phyloP scores from a whole-genome alignment of 2,329 filamentous ascomycete genomes.

The Tetracladium maxilliforme region DNA sequence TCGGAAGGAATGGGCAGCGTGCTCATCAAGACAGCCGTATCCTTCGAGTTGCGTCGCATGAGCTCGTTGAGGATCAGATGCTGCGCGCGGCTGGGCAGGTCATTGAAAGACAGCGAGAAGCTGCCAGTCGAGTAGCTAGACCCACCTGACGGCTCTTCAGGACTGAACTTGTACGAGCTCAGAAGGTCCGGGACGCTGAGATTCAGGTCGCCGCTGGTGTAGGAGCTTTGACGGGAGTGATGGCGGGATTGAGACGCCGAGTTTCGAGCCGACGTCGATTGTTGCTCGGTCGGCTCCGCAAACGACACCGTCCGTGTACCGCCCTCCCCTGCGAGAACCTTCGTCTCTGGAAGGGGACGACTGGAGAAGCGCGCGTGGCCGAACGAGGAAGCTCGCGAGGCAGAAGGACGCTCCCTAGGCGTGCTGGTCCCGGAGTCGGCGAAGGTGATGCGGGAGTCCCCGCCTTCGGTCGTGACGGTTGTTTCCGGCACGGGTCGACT shows the following conservation, averaged over 20 bases:
- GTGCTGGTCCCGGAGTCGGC: too few relatives aligned
- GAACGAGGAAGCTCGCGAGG: too few relatives aligned
- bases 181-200: slow-evolving; percentile 28
- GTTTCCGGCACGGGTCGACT: slow-evolving; percentile 61
- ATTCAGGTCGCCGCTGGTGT: slow-evolving; percentile 20
- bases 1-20: slow-evolving; percentile 71
- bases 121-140: slow-evolving; percentile 42
- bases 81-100: slow-evolving; percentile 70
- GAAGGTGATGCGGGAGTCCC: slow-evolving; percentile 65
- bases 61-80: slow-evolving; percentile 79
- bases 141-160: slow-evolving; percentile 9
- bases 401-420: too few relatives aligned
- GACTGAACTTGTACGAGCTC: slow-evolving; percentile 19
- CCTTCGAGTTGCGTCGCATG: slow-evolving; percentile 50
- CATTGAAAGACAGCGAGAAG: slow-evolving; percentile 68
- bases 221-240: slow-evolving; percentile 6
- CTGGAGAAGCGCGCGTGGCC: too few relatives aligned
- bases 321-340: slow-evolving; percentile 5
- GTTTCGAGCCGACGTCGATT: slow-evolving; percentile 16
- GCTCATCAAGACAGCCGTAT: slow-evolving; percentile 69
- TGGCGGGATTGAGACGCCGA: slow-evolving; percentile 2
- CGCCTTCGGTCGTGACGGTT: slow-evolving; percentile 48
- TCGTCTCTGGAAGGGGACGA: too few relatives aligned
- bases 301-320: not conserved
- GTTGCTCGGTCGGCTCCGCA: not conserved